A percentile compares a stretch with the other conserved stretches of the same genome.
Evolutionary conservation across 768 basidiomycete genomes (phyloP).

Genomic region (Podaxis sp.): DNA sequence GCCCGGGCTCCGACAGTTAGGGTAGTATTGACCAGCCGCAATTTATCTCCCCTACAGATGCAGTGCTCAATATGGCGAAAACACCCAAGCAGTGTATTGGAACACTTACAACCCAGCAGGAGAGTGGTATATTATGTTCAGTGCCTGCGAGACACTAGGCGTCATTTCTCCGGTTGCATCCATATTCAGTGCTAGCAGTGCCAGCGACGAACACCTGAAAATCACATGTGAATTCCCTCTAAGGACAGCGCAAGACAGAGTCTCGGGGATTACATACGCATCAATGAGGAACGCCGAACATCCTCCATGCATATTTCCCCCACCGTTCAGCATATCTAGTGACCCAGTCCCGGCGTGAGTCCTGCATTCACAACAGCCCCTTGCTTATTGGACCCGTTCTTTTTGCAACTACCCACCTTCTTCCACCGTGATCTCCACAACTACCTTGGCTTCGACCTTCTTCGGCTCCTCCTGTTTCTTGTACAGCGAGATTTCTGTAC

Average conservation of each 20-base stretch:
- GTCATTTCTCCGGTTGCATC: slow-evolving; percentile 24
- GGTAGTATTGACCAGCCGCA: slow-evolving; percentile 54
- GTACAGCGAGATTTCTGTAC: slow-evolving; percentile 39
- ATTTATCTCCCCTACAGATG: slow-evolving; percentile 42
- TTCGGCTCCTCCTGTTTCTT: slow-evolving; percentile 41
- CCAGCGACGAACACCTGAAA: slow-evolving; percentile 49
- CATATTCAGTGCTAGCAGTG: slow-evolving; percentile 37
- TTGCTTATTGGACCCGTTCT: neutral
- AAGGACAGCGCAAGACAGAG: neutral
- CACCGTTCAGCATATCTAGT: slow-evolving; percentile 56
- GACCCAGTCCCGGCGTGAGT: neutral
- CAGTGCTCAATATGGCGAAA: neutral
- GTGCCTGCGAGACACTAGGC: slow-evolving; percentile 47
- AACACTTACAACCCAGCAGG: slow-evolving; percentile 48
- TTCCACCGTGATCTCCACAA: slow-evolving; percentile 39
- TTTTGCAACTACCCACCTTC: slow-evolving; percentile 33
- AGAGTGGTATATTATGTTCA: slow-evolving; percentile 56
- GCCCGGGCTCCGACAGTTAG: slow-evolving; percentile 47
- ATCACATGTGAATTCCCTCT: neutral
- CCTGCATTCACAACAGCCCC: neutral
- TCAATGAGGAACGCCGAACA: slow-evolving; percentile 57
- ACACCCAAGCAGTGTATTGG: neutral
- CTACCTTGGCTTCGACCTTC: slow-evolving; percentile 42
- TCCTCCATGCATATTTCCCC: slow-evolving; percentile 51
- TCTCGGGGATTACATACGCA: slow-evolving; percentile 33